Percentiles rank a stretch among this genome's conserved stretches.
Evolutionary conservation across 2,329 filamentous ascomycete species (phyloP).

Genomic region (Fusarium dimerum): DNA sequence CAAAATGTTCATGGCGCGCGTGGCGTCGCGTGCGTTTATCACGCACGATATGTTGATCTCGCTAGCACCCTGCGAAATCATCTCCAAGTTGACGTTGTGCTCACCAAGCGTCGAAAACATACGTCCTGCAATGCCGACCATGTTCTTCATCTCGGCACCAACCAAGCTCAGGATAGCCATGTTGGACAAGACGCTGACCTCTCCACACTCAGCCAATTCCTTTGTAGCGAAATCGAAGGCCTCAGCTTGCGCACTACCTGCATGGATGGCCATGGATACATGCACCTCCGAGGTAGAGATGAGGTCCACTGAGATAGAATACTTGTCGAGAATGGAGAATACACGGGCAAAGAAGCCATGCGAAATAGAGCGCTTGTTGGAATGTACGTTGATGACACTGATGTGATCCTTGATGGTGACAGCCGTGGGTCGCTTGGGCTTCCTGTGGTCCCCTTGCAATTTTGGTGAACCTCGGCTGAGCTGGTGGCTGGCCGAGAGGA

Average conservation of each 20-base stretch:
- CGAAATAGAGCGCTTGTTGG: constrained; percentile 92
- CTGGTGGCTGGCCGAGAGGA: constrained; percentile 56
- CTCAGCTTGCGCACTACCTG: constrained; percentile 64
- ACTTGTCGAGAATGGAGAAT: constrained; percentile 85
- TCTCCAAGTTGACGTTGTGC: constrained; percentile 95
- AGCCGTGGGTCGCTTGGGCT: constrained; percentile 76
- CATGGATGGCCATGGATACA: constrained; percentile 94
- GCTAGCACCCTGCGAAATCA: constrained; percentile 98
- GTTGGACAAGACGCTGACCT: constrained; percentile 84
- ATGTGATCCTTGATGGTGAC: constrained; percentile 98
- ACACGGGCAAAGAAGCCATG: constrained; percentile 96
- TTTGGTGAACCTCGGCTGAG: constrained; percentile 54
- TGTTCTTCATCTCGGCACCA: constrained; percentile 95
- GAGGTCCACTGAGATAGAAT: constrained; percentile 88
- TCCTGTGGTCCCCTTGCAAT: constrained; percentile 40
- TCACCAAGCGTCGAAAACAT: constrained; percentile 97
- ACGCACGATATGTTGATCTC: constrained; percentile 99
- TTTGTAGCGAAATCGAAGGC: constrained; percentile 67
- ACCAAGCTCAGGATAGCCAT: constrained; percentile 97
- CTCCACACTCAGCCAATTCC: constrained; percentile 78
- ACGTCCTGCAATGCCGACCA: constrained; percentile 87
- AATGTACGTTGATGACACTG: constrained; percentile 96
- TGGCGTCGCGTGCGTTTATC: constrained; percentile 87
- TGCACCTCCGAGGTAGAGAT: constrained; percentile 97
- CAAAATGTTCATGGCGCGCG: constrained; percentile 91